Percentiles rank a stretch among this genome's conserved stretches.
Conservation (phyloP, 352 stramenopile species). For the Elongisporangium senticosum region DNA sequence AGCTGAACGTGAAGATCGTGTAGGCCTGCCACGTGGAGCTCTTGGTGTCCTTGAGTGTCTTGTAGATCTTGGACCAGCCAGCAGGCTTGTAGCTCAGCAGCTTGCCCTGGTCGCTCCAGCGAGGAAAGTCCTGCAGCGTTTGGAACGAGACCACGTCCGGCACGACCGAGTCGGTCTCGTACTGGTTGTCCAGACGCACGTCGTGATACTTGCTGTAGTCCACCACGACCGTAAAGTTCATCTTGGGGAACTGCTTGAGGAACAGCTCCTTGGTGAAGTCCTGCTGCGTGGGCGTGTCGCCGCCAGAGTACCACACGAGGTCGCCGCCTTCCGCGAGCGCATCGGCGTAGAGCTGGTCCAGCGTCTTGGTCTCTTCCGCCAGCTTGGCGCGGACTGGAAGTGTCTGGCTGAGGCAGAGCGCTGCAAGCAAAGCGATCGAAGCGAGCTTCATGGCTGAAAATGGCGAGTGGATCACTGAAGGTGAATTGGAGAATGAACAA, state of each 20-base stretch:
- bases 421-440: no score
- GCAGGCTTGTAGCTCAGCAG: slow-evolving; percentile 48
- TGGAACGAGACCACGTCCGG: slow-evolving; percentile 39
- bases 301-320: slow-evolving; percentile 37
- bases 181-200: slow-evolving; percentile 57
- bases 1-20: slow-evolving; percentile 34
- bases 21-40: slow-evolving; percentile 28
- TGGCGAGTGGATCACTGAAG: no score
- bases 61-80: slow-evolving; percentile 47
- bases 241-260: slow-evolving; percentile 26
- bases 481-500: no score
- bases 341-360: slow-evolving; percentile 41
- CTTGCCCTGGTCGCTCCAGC: slow-evolving; percentile 35
- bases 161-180: slow-evolving; percentile 39
- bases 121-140: slow-evolving; percentile 50
- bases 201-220: slow-evolving; percentile 57
- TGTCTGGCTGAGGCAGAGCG: not conserved
- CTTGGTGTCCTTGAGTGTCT: slow-evolving; percentile 27
- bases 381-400: slow-evolving; percentile 1
- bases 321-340: slow-evolving; percentile 47
- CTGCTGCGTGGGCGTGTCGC: slow-evolving; percentile 27
- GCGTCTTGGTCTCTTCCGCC: slow-evolving; percentile 37
- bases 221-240: slow-evolving; percentile 58
- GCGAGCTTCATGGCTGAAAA: no score
- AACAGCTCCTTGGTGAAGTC: slow-evolving; percentile 19